These are phyloP conservation scores for Hanseniaspora guilliermondii DNA, from an alignment of 805 yeast species.

Conservation along the genomic window DNA sequence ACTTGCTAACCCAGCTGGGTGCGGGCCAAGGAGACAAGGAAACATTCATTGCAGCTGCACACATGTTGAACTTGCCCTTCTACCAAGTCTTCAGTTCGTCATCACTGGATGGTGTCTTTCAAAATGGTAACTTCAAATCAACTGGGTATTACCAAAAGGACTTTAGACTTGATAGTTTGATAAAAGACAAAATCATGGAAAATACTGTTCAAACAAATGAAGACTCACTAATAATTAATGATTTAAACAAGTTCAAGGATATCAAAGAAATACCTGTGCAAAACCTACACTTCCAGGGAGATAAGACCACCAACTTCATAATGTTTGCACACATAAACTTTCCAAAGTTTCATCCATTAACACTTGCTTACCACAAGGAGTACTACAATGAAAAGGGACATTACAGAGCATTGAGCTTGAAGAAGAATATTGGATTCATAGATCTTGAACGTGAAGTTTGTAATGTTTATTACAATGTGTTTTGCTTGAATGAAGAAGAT, in stretches of 20 bases:
- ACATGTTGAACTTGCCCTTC: constrained; percentile 34
- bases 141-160: constrained; percentile 68
- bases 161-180: constrained; percentile 44
- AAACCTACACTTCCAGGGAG: constrained; percentile 4
- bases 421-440: background rate
- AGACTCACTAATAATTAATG: background rate
- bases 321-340: constrained; percentile 32
- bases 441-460: constrained; percentile 11
- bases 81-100: constrained; percentile 37
- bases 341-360: constrained; percentile 32
- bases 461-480: background rate
- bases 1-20: constrained; percentile 57
- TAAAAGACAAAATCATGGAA: background rate
- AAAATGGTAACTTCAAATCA: constrained; percentile 34
- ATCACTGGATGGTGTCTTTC: constrained; percentile 23
- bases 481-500: background rate
- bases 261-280: constrained; percentile 9
- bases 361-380: constrained; percentile 17
- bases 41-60: constrained; percentile 56
- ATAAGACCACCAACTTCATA: constrained; percentile 16
- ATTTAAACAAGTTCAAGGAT: background rate
- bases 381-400: constrained; percentile 19
- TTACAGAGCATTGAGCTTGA: background rate
- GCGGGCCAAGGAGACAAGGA: constrained; percentile 78
- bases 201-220: background rate